Base-by-base conservation (phyloP, 495 filamentous ascomycete species). In the Penicillium bovifimosum region DNA sequence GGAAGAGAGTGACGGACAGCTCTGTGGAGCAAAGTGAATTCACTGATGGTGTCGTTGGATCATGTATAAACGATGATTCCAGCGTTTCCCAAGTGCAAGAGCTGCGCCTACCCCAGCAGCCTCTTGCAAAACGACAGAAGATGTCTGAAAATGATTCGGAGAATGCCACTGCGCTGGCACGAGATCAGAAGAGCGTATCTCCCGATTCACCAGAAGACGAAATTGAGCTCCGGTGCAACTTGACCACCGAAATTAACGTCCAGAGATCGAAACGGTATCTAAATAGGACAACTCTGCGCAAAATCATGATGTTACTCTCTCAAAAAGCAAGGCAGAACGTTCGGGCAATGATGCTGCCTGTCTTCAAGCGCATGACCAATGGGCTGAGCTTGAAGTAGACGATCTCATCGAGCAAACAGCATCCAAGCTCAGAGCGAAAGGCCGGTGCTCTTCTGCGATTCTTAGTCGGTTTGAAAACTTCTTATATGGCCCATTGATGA, bases 191-290 rank as follows among this genome's bases (percentile, higher is more conserved):
- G 3, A 44, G 41, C 18, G 5, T 32, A 18, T 44, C 41, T 18
- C 41, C 41, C 5, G 31, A 14, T 18, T 9, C 31, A 9, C 14
- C 2, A 16, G 7, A 29, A 11, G 14, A 47, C n/a, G 45, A 47
- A 29, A 47, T 9, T 24, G 32, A 28, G 24, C 13, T 47, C 3
- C 33, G 45, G 20, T 47, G 45, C 31, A 27, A 47, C 24, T 18
- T 47, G 33, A 47, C 33, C 13, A 47, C 24, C 8, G 45, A 47
- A 7, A 47, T 47, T n/a, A 47, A 47, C 13, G 20, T 47, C 3
- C 45, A 47, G n/a, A 47, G 45, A 47, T 10, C 7, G 20, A 47
- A 13, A 5, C 24, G 33, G n/a, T 28, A 38, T 28, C 32, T 47
- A n/a, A 28, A 24, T 27, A 5, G 33, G 26, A 5, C 18, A 17